Conservation (phyloP, 2,329 filamentous ascomycete genomes). For the Cladosporium phlei region DNA sequence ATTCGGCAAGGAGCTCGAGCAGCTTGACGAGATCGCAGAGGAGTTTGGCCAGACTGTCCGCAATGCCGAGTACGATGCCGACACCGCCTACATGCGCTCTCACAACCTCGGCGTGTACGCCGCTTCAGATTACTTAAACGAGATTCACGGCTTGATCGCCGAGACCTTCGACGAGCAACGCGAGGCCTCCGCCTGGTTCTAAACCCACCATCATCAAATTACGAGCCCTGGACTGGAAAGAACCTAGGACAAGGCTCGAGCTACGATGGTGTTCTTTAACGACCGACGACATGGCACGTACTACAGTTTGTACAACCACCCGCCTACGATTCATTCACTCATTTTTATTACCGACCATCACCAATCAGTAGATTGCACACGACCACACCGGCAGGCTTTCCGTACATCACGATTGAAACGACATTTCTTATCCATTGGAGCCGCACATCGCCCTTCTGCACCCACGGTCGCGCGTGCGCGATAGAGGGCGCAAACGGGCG, state of each 20-base stretch:
- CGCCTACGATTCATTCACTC: constrained; percentile 12
- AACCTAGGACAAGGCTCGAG: background rate
- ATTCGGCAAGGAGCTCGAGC: constrained; percentile 83
- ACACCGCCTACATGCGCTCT: constrained; percentile 63
- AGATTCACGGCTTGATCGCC: constrained; percentile 66
- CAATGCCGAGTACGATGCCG: constrained; percentile 64
- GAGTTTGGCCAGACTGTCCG: constrained; percentile 64
- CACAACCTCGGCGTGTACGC: constrained; percentile 69
- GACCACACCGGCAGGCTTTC: constrained; percentile 7
- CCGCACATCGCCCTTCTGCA: background rate
- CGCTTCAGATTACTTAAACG: constrained; percentile 76
- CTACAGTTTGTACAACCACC: constrained; percentile 8
- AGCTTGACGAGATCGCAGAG: constrained; percentile 89
- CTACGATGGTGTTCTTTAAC: background rate
- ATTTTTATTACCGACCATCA: constrained; percentile 8
- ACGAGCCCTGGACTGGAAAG: background rate
- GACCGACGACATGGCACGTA: background rate
- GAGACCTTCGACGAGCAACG: constrained; percentile 32
- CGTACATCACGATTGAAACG: constrained; percentile 7
- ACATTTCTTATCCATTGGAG: constrained; percentile 2
- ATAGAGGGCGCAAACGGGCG: background rate
- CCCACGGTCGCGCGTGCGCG: constrained; percentile 12
- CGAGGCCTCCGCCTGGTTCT: constrained; percentile 10
- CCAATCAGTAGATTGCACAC: constrained; percentile 10
- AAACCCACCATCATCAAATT: background rate